Evolutionary conservation across 148 eudicot species (phyloP), one percentile per base, ranked within the genome.

Genomic region (Nepenthes mirabilis): DNA sequence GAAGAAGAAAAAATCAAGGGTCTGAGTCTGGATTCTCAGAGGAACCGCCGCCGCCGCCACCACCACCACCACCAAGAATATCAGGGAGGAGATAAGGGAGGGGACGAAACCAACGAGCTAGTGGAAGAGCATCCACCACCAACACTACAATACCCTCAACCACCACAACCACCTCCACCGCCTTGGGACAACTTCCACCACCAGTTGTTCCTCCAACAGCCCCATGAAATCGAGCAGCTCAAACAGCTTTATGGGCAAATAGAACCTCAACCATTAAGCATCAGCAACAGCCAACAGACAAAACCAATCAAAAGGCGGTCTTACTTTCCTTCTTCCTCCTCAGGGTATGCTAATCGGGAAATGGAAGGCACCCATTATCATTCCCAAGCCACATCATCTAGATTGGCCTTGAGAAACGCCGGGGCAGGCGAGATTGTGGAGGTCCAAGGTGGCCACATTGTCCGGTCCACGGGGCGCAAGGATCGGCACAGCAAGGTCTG

Each of bases 391-490:
- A 60, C 60, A 6, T 61, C 79, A 9, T 65, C 80, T 53, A 71
- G 83, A 49, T 43, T 78, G 49, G 79, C 86, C 11, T 54, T 79
- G 33, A 77, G 83, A 52, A 77, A 65, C 65, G 68, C 74, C 9
- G 82, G 70, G 6, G 65, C 70, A 14, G 94, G 94, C 6, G 94
- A 90, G 75, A 90, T 90, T 11, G 97, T 86, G 8, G 88, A 90
- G 63, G 97, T 90, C 0, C 85, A 90, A 62, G 94, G 97, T 0
- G 94, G 97, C 12, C 97, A 90, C 81, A 90, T 90, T 90, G 90
- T 90, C 0, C 70, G 97, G 51, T 83, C 97, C 40, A 90, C 85
- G 5, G 97, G 97, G 1, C 71, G 94, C 1, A 90, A 90, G 54
- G 97, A 90, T 69, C 65, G 97, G 6, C 97, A 90, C 57, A 86